Evolutionary conservation across 225 moss, liverwort and hornwort species (phyloP).

Genomic region (Polytrichum commune): DNA sequence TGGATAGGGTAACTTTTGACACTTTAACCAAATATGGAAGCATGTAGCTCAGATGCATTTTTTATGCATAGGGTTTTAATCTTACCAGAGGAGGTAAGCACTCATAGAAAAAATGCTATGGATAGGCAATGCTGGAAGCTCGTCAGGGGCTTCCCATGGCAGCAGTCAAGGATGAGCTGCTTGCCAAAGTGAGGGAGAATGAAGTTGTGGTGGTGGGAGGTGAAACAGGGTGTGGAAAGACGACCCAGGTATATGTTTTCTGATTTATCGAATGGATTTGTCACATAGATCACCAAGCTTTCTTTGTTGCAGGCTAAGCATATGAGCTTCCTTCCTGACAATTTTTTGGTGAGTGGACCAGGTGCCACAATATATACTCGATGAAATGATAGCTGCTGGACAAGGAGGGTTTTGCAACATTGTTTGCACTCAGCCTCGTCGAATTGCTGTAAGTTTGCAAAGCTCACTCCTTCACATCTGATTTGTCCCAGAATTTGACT

Average conservation of each 20-base stretch:
- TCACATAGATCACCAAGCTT: too few species aligned
- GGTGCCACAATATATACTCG: slow-evolving; percentile 95
- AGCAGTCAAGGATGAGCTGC: slow-evolving; percentile 63
- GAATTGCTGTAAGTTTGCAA: slow-evolving; percentile 78
- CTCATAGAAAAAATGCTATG: background rate
- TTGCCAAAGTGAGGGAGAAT: slow-evolving; percentile 63
- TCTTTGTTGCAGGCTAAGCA: background rate
- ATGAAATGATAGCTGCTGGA: slow-evolving; percentile 85
- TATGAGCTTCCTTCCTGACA: background rate
- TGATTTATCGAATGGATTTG: too few species aligned
- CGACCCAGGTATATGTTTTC: slow-evolving; percentile 68
- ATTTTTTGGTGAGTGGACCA: slow-evolving; percentile 16
- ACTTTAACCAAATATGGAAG: too few species aligned
- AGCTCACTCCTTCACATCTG: background rate
- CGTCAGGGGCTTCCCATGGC: slow-evolving; percentile 85
- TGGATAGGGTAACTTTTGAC: too few species aligned
- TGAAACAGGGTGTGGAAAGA: slow-evolving; percentile 99
- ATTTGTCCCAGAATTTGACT: slow-evolving; percentile 1
- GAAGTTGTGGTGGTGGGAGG: slow-evolving; percentile 95
- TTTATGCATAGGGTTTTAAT: too few species aligned
- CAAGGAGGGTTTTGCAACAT: slow-evolving; percentile 93
- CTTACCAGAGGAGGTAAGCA: too few species aligned
- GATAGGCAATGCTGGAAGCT: slow-evolving; percentile 66
- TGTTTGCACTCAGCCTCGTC: slow-evolving; percentile 96
- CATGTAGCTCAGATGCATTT: too few species aligned